These are phyloP conservation scores for Cardiospermum halicacabum DNA, from an alignment of 345 rosid species.

Conservation along the genomic window DNA sequence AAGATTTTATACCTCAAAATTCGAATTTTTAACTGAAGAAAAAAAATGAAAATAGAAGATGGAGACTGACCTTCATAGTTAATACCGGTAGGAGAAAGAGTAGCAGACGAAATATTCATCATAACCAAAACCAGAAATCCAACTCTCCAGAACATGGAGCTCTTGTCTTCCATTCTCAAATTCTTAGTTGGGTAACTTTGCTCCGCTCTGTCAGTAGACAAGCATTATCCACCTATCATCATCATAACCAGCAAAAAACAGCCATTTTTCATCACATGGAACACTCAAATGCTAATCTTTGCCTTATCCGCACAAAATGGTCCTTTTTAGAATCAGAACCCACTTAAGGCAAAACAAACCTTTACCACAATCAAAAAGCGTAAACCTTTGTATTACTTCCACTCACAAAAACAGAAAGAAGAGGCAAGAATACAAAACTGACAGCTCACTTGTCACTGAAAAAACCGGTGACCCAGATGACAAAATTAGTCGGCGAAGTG, in stretches of 20 bases:
- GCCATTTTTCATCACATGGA: slow-evolving; percentile 27
- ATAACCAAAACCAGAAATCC: slow-evolving; percentile 59
- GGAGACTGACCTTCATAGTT: slow-evolving; percentile 89
- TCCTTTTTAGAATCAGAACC: slow-evolving; percentile 29
- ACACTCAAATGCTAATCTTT: slow-evolving; percentile 9
- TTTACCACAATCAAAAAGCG: slow-evolving; percentile 18
- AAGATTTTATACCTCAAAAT: not conserved
- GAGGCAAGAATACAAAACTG: not conserved
- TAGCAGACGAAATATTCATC: slow-evolving; percentile 60
- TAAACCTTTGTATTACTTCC: slow-evolving; percentile 3
- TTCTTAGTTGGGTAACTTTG: slow-evolving; percentile 26
- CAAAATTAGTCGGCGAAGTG: slow-evolving; percentile 26
- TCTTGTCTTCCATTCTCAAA: slow-evolving; percentile 33
- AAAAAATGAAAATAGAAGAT: not conserved
- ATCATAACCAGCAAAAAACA: slow-evolving; percentile 19
- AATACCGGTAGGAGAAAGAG: slow-evolving; percentile 92
- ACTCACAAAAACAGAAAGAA: slow-evolving; percentile 4
- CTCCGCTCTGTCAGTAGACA: slow-evolving; percentile 12
- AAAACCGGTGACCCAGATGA: slow-evolving; percentile 29
- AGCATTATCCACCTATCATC: slow-evolving; percentile 19
- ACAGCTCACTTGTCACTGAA: not conserved
- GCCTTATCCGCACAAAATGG: slow-evolving; percentile 25
- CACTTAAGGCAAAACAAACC: slow-evolving; percentile 16
- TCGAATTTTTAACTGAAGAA: not conserved
- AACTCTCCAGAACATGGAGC: slow-evolving; percentile 41